A percentile compares a stretch with the other conserved stretches of the same genome.
phyloP scores from a whole-genome alignment of 768 basidiomycete genomes.

The Xanthoconium stramineum region DNA sequence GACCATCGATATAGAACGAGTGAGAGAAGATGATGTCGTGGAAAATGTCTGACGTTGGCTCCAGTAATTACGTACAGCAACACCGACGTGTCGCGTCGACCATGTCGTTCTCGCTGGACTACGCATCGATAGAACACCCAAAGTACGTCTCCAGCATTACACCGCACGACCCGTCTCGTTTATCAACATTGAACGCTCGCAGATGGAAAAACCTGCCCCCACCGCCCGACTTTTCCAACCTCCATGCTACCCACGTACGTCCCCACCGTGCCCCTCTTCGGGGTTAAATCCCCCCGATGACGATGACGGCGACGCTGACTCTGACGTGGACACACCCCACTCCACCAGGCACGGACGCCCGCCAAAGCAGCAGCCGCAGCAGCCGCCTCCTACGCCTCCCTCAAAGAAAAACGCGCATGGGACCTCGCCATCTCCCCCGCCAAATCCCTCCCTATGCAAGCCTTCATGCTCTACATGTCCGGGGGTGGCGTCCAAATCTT shows the following conservation, averaged over 20 bases:
- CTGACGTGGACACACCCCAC: too few relatives aligned
- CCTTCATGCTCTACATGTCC: slow-evolving; percentile 98
- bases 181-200: not conserved
- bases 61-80: not conserved
- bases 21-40: not conserved
- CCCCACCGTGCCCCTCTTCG: too few relatives aligned
- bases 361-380: slow-evolving; percentile 33
- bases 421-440: slow-evolving; percentile 81
- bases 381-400: slow-evolving; percentile 52
- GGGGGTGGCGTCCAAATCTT: slow-evolving; percentile 95
- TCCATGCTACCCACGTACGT: slow-evolving; percentile 32
- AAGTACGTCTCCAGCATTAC: slow-evolving; percentile 13
- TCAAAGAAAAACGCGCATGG: slow-evolving; percentile 83
- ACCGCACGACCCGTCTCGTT: not conserved
- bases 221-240: slow-evolving; percentile 64
- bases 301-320: too few relatives aligned
- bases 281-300: too few relatives aligned
- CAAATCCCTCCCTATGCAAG: slow-evolving; percentile 94
- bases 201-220: slow-evolving; percentile 66
- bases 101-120: slow-evolving; percentile 32
- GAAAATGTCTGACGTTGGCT: not conserved
- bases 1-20: too few relatives aligned
- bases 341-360: slow-evolving; percentile 42
- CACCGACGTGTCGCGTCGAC: not conserved
- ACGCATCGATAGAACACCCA: slow-evolving; percentile 30